Conservation (phyloP, 257 asterid genomes). For the Vinca minor region DNA sequence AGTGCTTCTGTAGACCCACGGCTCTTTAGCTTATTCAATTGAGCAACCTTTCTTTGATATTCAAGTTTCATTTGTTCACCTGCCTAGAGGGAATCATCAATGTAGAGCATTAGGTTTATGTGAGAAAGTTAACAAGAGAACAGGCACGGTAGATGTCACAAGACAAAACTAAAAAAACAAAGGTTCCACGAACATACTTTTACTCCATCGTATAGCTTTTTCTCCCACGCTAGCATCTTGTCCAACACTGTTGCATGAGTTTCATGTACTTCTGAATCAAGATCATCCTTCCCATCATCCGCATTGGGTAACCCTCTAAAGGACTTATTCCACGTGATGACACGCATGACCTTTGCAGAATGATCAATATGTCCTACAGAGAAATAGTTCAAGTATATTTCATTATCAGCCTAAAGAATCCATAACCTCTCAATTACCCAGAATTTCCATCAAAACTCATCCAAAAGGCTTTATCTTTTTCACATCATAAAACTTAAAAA, state of each 20-base stretch:
- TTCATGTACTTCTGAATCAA: conserved; percentile 85
- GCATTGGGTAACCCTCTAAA: conserved; percentile 51
- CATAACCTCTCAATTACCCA: not conserved
- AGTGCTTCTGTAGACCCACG: conserved; percentile 64
- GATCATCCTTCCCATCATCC: conserved; percentile 63
- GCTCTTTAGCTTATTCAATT: conserved; percentile 73
- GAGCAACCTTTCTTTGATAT: conserved; percentile 70
- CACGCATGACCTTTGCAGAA: conserved; percentile 93
- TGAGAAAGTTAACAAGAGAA: not conserved
- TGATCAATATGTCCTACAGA: conserved; percentile 83
- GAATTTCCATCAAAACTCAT: no score
- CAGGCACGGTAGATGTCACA: not conserved
- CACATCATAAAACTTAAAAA: no score
- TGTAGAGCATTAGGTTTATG: not conserved
- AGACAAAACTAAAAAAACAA: not conserved
- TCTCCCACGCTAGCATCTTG: conserved; percentile 99
- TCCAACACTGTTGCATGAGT: conserved; percentile 97
- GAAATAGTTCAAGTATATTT: not conserved
- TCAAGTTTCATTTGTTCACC: conserved; percentile 93
- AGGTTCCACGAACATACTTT: conserved; percentile 43
- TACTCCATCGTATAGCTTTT: conserved; percentile 95
- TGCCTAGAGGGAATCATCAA: conserved; percentile 42
- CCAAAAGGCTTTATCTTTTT: no score
- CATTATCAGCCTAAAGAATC: not conserved
- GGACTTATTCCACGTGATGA: conserved; percentile 94